Base-by-base conservation (phyloP, 1,284 basidiomycete genomes). In the Violaceomyces palustris region DNA sequence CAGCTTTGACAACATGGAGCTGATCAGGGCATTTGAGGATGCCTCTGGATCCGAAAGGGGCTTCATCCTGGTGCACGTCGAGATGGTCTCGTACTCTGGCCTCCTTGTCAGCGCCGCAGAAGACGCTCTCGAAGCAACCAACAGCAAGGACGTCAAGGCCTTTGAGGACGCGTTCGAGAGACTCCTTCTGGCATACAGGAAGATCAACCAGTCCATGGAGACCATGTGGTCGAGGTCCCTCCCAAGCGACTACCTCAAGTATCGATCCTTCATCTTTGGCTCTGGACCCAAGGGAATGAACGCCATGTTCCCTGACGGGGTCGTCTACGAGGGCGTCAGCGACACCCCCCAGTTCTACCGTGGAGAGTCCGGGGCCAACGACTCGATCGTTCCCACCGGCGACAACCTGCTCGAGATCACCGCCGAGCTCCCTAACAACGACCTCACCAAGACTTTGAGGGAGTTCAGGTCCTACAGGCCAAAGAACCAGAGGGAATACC, bases 401-500 rank as follows among this genome's bases (percentile, higher is more conserved):
- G 69, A 72, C 48, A 72, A 72, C 43, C 24, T 72, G n/a, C 44
- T 72, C 12, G 62, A 72, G 42, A 64, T 72, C 39, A 72, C 69
- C 2, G 46, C 50, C 2, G 50, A 60, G 27, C 50, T 67, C 41
- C 69, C 69, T 9, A 51, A 64, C 47, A 71, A 71, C 34, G 65
- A 66, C 11, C 53, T 72, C 4, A 70, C 69, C 6, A 51, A 47
- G 31, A 62, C 51, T n/a, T 42, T 72, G 22, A 59, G 69, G 21
- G 69, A 72, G 21, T 72, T 72, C 57, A 38, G 69, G 1, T 38
- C 40, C 25, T 72, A 72, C 52, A 53, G 69, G 3, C 69, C 69
- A 9, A 45, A 47, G 21, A 65, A 53, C 29, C 59, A 62, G 39
- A 39, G 65, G 7, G 58, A 62, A 26, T 72, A 67, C 44, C 26